Base-by-base conservation (phyloP, 164 flowering plant species). In the Chimonanthus praecox region DNA sequence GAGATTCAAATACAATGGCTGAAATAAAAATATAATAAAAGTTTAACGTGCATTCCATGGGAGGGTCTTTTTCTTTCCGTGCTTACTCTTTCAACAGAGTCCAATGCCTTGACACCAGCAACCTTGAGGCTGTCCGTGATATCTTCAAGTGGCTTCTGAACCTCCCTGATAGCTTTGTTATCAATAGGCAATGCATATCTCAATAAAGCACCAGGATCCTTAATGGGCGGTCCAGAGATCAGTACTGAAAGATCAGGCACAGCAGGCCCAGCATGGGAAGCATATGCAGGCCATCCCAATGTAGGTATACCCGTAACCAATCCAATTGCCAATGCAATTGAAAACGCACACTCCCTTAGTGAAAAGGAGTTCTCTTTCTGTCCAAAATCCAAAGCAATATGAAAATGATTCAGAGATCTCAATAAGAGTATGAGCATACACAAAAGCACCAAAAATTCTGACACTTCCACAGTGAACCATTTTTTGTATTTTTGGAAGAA, bases 161-260 rank as follows among this genome's bases (percentile, higher is more conserved):
- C 98, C 75, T 94, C 97, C 83, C 95, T 89, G n/a, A 94, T 87
- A 44, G 99, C 97, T 75, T 92, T 94, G 72, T 94, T 94, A 70
- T 92, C 73, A 69, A 92, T 91, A 3, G 99, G 99, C 75, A 94
- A 80, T 11, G 99, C 99, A 77, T 94, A 82, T 71, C 99, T 87
- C 85, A 94, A 79, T 78, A 94, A 80, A 0, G 97, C 93, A 33
- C 86, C 94, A 0, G 99, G 99, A 72, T 94, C 97, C 85, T 94
- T 94, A 71, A 94, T 94, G 47, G 99, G 99, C 0, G 97, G 99
- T 49, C 99, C 99, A 20, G 99, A 92, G 7, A 92, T 92, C 73
- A 94, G 82, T 45, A 94, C 97, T 5, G 96, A 81, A 16, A 94
- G 63, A 75, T 94, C 92, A 54, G 97, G 86, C 67, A 91, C 66